Evolutionary conservation across 345 rosid genomes (phyloP), one percentile per base, ranked within the genome.

Genomic region (Hypericum perforatum): DNA sequence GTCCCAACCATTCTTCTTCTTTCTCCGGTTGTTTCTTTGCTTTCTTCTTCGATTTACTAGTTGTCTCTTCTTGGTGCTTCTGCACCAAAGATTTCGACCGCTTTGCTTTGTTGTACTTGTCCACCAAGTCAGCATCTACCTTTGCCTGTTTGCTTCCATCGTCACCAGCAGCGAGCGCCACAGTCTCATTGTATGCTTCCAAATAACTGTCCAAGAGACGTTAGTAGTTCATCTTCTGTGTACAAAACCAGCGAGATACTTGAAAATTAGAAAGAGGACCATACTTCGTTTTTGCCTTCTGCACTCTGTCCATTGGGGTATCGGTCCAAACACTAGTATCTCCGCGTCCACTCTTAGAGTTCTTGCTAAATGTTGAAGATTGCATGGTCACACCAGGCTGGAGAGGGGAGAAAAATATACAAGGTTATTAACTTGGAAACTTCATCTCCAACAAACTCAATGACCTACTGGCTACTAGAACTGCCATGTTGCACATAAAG

Each of bases 281-380:
- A 61, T 65, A 87, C 96, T 79, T 83, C 74, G 68, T 84, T 76
- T 91, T 86, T 52, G 96, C 96, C 68, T 84, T 85, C 62, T 82
- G 78, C 48, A 96, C 92, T 74, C 82, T 78, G 57, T 87, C 95
- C 49, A 67, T 74, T 45, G 98, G 98, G 45, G 89, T 78, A 69
- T 85, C 98, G 2, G 92, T 91, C 98, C 96, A 91, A 9, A 32
- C 74, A 48, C 75, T 78, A n/a, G 96, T 79, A 63, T 91, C 98
- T 32, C 96, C 96, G 0, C 96, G 92, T 29, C 95, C 96, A 74
- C 82, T 84, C 71, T 72, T 86, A 11, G 82, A 3, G 41, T 59
- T 62, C 69, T 60, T 84, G 74, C 92, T 75, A 74, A 91, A 91
- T 46, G 14, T 45, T 37, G 85, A 80, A 16, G 98, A 74, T 16